These are phyloP conservation scores for Claviceps capensis DNA, from an alignment of 2,329 filamentous ascomycete species.

Conservation along the genomic window DNA sequence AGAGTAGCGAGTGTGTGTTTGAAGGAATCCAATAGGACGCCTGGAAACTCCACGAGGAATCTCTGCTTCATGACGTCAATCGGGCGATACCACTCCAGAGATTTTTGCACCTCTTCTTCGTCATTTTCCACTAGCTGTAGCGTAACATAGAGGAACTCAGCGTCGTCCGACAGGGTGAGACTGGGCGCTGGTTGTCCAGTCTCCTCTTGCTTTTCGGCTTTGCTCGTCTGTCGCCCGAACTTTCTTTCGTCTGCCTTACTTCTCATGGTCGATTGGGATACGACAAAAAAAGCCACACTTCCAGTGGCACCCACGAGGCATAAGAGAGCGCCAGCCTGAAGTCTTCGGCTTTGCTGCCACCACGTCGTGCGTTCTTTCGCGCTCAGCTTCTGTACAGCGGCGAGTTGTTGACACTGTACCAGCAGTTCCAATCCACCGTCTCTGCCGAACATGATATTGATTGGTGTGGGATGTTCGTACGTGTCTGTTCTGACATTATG, in stretches of 20 bases:
- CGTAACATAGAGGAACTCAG: constrained; percentile 16
- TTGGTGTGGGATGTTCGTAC: constrained; percentile 17
- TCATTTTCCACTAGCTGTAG: constrained; percentile 16
- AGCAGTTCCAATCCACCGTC: constrained; percentile 29
- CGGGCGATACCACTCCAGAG: constrained; percentile 16
- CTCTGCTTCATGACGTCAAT: constrained; percentile 7
- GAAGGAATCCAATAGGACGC: constrained; percentile 44
- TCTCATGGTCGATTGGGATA: constrained; percentile 15
- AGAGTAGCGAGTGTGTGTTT: constrained; percentile 40
- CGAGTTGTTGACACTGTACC: constrained; percentile 32
- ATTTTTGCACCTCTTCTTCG: constrained; percentile 9
- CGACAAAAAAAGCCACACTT: constrained; percentile 26
- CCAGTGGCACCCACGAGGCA: constrained; percentile 30
- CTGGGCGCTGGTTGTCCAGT: neutral
- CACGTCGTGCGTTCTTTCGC: constrained; percentile 26
- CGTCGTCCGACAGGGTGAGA: constrained; percentile 19
- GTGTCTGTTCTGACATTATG: constrained; percentile 16
- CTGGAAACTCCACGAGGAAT: constrained; percentile 46
- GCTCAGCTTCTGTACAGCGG: constrained; percentile 10
- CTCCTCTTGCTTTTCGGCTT: constrained; percentile 3
- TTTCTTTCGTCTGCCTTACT: constrained; percentile 7
- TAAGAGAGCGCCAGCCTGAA: constrained; percentile 35
- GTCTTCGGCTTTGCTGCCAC: constrained; percentile 36
- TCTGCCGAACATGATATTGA: constrained; percentile 21
- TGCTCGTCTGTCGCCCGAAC: constrained; percentile 8